Conservation (phyloP, 305 asterid genomes). For the Fraxinus dipetala region DNA sequence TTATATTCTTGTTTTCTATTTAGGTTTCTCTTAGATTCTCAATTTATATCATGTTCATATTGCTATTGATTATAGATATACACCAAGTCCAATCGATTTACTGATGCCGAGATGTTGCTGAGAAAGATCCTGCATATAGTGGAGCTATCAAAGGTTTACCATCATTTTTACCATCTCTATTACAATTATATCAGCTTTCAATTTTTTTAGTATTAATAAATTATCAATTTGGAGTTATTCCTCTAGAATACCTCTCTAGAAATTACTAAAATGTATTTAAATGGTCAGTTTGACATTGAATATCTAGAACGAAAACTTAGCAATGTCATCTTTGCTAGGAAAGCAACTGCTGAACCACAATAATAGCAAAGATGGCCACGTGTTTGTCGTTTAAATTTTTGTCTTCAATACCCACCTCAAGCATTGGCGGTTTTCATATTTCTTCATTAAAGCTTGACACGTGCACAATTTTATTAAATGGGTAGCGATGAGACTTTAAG, state of each 20-base stretch:
- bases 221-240: background rate
- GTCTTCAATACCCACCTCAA: background rate
- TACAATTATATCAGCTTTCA: constrained; percentile 1
- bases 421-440: background rate
- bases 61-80: constrained; percentile 49
- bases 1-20: constrained; percentile 10
- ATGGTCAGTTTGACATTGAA: constrained; percentile 5
- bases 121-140: constrained; percentile 67
- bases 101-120: constrained; percentile 66
- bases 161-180: constrained; percentile 16
- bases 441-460: background rate
- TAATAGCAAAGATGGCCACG: background rate
- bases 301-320: background rate
- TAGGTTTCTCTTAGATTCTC: background rate
- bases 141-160: constrained; percentile 73
- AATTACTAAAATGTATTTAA: constrained; percentile 4
- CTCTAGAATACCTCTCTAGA: background rate
- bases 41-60: constrained; percentile 13
- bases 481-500: background rate
- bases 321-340: background rate
- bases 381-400: background rate
- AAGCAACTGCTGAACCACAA: background rate
- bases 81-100: constrained; percentile 48
- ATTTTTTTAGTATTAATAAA: background rate
- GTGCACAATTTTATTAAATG: background rate